Percentiles rank a stretch among this genome's conserved stretches.
phyloP scores from a whole-genome alignment of 2,329 filamentous ascomycete species.

The Plenodomus biglobosus region DNA sequence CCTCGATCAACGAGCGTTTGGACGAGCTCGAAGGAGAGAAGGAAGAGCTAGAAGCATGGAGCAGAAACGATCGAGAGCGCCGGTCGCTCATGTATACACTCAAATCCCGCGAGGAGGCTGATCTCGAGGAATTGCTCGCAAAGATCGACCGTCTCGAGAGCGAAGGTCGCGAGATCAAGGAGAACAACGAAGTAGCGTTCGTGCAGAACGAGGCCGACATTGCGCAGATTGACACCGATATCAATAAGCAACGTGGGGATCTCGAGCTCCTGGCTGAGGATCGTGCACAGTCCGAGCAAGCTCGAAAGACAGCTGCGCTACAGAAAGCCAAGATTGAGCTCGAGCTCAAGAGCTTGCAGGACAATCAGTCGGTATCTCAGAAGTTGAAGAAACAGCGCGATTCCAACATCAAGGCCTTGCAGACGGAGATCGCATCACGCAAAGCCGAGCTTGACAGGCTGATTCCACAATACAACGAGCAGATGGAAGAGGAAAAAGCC shows the following conservation, averaged over 20 bases:
- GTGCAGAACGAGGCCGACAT: conserved; percentile 78
- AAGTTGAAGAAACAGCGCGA: conserved; percentile 71
- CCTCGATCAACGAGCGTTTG: conserved; percentile 88
- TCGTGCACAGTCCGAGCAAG: conserved; percentile 82
- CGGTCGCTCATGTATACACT: conserved; percentile 93
- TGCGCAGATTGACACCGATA: conserved; percentile 72
- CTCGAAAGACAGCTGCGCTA: conserved; percentile 79
- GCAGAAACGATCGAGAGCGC: conserved; percentile 91
- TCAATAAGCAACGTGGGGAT: conserved; percentile 76
- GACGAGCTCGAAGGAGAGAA: conserved; percentile 94
- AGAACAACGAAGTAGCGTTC: conserved; percentile 76
- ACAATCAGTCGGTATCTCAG: conserved; percentile 77
- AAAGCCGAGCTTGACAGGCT: conserved; percentile 74
- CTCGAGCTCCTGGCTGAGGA: conserved; percentile 84
- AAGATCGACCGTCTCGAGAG: conserved; percentile 80
- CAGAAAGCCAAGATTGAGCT: conserved; percentile 82
- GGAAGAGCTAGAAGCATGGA: conserved; percentile 88
- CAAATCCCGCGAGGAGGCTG: conserved; percentile 83
- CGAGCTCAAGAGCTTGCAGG: conserved; percentile 77
- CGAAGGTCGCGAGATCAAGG: conserved; percentile 79
- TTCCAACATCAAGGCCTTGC: conserved; percentile 70
- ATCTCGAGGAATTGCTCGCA: conserved; percentile 74
- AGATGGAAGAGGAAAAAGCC: conserved; percentile 71
- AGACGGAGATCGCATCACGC: conserved; percentile 71
- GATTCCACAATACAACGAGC: conserved; percentile 73